Evolutionary conservation across 164 flowering plant genomes (phyloP), one percentile per base, ranked within the genome.

Genomic region (Tinospora cordifolia): DNA sequence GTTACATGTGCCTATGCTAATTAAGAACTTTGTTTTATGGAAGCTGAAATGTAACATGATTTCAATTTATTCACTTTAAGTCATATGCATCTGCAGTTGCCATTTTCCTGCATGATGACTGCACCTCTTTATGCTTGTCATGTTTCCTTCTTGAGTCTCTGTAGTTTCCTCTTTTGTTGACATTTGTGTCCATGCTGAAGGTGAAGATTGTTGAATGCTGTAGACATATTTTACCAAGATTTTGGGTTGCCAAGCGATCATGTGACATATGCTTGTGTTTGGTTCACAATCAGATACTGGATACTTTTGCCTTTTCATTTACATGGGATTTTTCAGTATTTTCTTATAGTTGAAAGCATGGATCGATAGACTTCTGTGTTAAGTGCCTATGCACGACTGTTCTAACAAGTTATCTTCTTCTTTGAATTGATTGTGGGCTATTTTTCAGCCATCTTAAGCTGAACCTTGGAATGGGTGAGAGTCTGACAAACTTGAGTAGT

Each of bases 361-460:
- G 24, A 21, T 60, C 3, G 15, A 24, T 60, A 14, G 17, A 26
- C 15, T 24, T 25, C 34, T 60, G 14, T 60, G 34, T 25, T 26
- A 24, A 60, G 36, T 8, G 27, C 34, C 19, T 54, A 54, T 54
- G 63, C 8, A 12, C 27, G n/a, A 2, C 49, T 65, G 47, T 21
- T 13, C 39, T 25, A 25, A 13, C 8, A 13, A 7, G 22, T n/a
- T 64, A 62, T 6, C n/a, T 27, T 14, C 15, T 27, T 40, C 13
- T n/a, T 67, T 49, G 13, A 67, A 49, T 26, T 51, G 36, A 49
- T 49, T 68, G 19, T 19, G 21, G 6, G 60, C 19, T 19, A 6
- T 44, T 26, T 47, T 62, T 59, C 72, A 62, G 72, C 40, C 65
- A 69, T 58, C 64, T 69, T 38, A 69, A 39, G 65, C 59, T 62